Evolutionary conservation across 2,329 filamentous ascomycete species (phyloP), one percentile per base, ranked within the genome.

Genomic region (Penicillium sp.): DNA sequence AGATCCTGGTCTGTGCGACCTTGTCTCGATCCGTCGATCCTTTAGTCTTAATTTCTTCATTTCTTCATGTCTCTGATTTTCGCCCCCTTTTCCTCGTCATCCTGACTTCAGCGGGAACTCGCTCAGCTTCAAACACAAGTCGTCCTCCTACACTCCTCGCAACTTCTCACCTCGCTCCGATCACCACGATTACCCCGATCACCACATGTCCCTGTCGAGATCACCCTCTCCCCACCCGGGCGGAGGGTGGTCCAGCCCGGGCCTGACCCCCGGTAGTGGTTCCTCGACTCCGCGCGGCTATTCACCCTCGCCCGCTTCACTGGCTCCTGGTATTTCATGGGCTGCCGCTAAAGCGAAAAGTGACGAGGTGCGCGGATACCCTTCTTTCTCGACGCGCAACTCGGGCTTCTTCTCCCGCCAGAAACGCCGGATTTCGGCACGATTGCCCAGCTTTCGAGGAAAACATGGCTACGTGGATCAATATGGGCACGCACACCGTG

Each of bases 231-330:
- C 90, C 52, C 79, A 82, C 53, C 85, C 83, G 51, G 86, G 86
- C 61, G 89, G 88, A 64, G 89, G 89, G 59, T 96, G 91, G 90
- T 82, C 87, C 46, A 93, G 85, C 70, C 89, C 86, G 46, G 87
- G 84, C 54, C 77, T 88, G 64, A 85, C 81, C 63, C 82, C 86
- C 50, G 82, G 81, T 48, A 87, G 85, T 66, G 85, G 85, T 51
- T 78, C 80, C 56, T 81, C 81, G 29, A 89, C 83, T 64, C 85
- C 87, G 16, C 57, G 73, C 70, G 62, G 77, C 69, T 54, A 54
- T 34, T 58, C 63, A 4, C 57, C 58, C 27, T 58, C 63, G 3
- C 55, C 56, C 6, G 54, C 44, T 32, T 41, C 58, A 6, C 53
- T 61, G 16, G 57, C 59, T 5, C 57, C 59, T 2, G 54, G 74